A percentile compares a stretch with the other conserved stretches of the same genome.
Conservation (phyloP, 2,329 filamentous ascomycete genomes). For the Chaetomium sp. region DNA sequence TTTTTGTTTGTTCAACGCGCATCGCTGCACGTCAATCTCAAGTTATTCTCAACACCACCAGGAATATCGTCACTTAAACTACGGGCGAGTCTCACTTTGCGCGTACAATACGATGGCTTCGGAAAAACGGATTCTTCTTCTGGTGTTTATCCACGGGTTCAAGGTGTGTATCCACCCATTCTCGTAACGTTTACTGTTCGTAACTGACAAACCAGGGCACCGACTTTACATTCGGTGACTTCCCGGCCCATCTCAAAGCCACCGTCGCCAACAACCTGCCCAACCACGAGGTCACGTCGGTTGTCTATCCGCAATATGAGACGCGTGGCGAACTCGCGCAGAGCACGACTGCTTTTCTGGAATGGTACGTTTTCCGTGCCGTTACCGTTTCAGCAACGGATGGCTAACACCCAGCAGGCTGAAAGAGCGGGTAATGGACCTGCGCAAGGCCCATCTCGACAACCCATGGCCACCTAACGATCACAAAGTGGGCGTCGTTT, state of each 20-base stretch:
- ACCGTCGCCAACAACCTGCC: constrained; percentile 53
- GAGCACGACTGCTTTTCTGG: constrained; percentile 39
- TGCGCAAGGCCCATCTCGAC: constrained; percentile 61
- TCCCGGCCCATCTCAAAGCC: constrained; percentile 57
- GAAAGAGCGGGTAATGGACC: constrained; percentile 71
- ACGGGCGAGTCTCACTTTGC: neutral
- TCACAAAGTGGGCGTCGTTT: constrained; percentile 69
- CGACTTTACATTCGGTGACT: constrained; percentile 62
- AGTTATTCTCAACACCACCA: no score
- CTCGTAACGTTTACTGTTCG: neutral
- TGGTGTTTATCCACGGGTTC: constrained; percentile 65
- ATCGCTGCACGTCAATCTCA: no score
- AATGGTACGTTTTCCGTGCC: constrained; percentile 34
- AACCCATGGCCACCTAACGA: constrained; percentile 74
- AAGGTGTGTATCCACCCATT: neutral
- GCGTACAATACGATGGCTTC: neutral
- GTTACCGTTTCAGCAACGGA: neutral
- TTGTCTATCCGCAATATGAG: constrained; percentile 67
- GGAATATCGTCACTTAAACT: no score
- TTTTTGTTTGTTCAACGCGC: no score
- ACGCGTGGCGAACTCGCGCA: constrained; percentile 60
- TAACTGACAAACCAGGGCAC: constrained; percentile 45
- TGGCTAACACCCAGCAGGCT: constrained; percentile 46
- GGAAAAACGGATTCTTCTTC: constrained; percentile 48
- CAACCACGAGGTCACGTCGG: constrained; percentile 52